phyloP scores from a whole-genome alignment of 2,329 filamentous ascomycete genomes.

The Nemania sp. region DNA sequence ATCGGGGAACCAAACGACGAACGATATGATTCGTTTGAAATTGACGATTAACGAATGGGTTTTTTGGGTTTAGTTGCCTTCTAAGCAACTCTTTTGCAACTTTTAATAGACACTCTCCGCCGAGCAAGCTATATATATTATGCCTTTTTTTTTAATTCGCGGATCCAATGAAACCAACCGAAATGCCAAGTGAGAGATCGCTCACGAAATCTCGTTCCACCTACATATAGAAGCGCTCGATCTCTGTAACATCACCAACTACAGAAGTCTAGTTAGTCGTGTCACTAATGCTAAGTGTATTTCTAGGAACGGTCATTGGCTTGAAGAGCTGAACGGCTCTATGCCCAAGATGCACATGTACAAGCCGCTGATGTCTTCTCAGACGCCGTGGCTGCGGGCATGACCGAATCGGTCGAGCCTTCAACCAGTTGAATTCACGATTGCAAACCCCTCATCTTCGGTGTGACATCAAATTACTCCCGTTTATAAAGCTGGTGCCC shows the following conservation, averaged over 20 bases:
- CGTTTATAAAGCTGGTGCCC: not conserved
- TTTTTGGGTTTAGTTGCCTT: slow-evolving; percentile 21
- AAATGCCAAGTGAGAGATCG: not conserved
- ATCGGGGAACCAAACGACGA: slow-evolving; percentile 28
- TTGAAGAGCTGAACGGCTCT: no score
- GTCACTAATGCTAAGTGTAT: not conserved
- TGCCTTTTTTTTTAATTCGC: not conserved
- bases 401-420: not conserved
- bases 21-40: slow-evolving; percentile 28
- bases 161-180: not conserved
- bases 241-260: not conserved
- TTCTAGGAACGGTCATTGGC: not conserved
- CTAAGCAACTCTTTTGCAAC: slow-evolving; percentile 12
- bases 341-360: no score
- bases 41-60: slow-evolving; percentile 31
- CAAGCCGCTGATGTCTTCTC: no score
- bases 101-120: slow-evolving; percentile 28
- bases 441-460: not conserved
- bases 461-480: not conserved
- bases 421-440: not conserved
- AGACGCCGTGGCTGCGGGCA: no score
- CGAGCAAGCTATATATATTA: slow-evolving; percentile 19
- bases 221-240: not conserved
- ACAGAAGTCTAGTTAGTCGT: not conserved
- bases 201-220: not conserved